Evolutionary conservation across 768 basidiomycete species (phyloP), one percentile per base, ranked within the genome.

Genomic region (Nevesoporus exiguus): DNA sequence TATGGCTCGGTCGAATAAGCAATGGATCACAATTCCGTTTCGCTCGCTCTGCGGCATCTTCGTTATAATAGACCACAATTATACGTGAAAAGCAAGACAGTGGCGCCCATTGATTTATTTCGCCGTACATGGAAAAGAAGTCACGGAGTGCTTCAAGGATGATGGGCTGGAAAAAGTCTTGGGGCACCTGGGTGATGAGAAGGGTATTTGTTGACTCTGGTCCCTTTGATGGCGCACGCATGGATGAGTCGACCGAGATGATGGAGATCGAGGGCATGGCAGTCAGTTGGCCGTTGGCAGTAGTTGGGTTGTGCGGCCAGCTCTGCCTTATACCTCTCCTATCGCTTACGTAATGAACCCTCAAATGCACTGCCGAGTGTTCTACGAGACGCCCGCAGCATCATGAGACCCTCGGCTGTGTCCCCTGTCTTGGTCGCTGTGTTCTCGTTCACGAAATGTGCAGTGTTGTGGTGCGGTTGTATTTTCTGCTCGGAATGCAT

Each of bases 31-130:
- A 81, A 46, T 73, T 76, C 42, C 71, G 63, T 67, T 90, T 91
- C 0, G 88, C 92, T 15, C 66, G 67, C 64, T 88, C 86, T 0
- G 86, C 90, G 39, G 80, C 74, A 19, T 81, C 79, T 17, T 84
- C 83, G 13, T 69, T 66, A 24, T 78, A 76, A 66, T 85, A 98
- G 1, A 97, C 91, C 21, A 96, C 71, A 52, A 98, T 82, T 30
- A 93, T 86, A 27, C 95, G 80, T 1, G 83, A 81, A 63, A 98
- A 93, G 7, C 83, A 85, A 19, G 80, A 82, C 6, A 98, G 71
- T 4, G 93, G 93, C 1, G 89, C 91, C 94, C 95, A 99, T 61
- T 86, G 81, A 63, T 89, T 85, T n/a, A 99, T 83, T 24, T 78
- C 73, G 17, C 97, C 96, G 61, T 87, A 94, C 3, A 77, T 65